Evolutionary conservation across 2,329 filamentous ascomycete genomes (phyloP).

Genomic region (Aspergillus caelatus): DNA sequence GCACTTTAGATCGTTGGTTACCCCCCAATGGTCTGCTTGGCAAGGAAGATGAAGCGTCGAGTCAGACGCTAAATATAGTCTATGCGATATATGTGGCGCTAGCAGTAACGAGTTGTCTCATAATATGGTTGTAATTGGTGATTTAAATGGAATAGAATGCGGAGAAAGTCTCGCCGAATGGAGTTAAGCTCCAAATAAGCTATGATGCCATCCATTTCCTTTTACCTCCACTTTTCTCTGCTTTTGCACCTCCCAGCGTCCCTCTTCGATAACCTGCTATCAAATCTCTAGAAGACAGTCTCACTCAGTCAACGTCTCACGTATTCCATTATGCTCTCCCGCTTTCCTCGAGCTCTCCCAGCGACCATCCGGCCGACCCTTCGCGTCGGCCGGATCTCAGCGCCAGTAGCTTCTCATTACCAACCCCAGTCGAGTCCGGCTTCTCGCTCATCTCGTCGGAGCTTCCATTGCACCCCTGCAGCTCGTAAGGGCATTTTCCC

Average conservation of each 20-base stretch:
- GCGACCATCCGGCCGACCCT: slow-evolving; percentile 25
- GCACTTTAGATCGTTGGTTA: neutral
- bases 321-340: slow-evolving; percentile 36
- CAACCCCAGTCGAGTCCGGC: slow-evolving; percentile 8
- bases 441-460: slow-evolving; percentile 16
- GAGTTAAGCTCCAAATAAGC: slow-evolving; percentile 9
- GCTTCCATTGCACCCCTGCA: slow-evolving; percentile 40
- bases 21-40: neutral
- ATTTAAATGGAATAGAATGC: neutral
- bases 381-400: slow-evolving; percentile 22
- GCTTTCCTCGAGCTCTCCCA: slow-evolving; percentile 47
- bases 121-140: neutral
- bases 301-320: neutral
- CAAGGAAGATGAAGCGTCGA: neutral
- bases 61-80: too few species aligned
- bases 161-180: neutral
- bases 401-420: slow-evolving; percentile 16
- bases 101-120: too few species aligned
- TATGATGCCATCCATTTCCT: slow-evolving; percentile 18
- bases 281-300: neutral
- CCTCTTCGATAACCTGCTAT: neutral
- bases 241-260: slow-evolving; percentile 7
- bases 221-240: slow-evolving; percentile 3
- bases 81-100: too few species aligned
- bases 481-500: slow-evolving; percentile 59